These are phyloP conservation scores for Coniochaeta ligniaria DNA, from an alignment of 2,329 filamentous ascomycete genomes.

Conservation along the genomic window DNA sequence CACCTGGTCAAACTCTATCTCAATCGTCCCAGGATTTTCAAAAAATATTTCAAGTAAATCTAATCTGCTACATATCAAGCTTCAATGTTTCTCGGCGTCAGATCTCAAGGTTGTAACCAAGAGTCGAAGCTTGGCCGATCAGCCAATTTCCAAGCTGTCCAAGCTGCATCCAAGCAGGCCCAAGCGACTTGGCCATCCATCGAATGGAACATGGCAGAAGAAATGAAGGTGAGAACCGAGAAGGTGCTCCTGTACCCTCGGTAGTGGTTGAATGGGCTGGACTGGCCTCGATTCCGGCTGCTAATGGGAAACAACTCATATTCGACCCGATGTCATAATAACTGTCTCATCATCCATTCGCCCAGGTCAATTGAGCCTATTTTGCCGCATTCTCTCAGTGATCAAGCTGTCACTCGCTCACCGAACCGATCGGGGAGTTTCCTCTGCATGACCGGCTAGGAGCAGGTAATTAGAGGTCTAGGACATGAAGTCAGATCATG, in stretches of 20 bases:
- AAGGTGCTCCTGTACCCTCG: not conserved
- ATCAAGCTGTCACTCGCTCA: not conserved
- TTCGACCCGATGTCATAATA: not conserved
- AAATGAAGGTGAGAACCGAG: not conserved
- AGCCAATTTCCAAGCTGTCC: not conserved
- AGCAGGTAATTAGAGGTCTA: not conserved
- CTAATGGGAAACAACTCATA: not conserved
- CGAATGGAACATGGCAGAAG: not conserved
- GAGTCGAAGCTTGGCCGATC: not conserved
- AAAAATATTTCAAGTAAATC: too few species aligned
- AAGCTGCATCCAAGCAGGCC: not conserved
- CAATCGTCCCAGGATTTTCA: not conserved
- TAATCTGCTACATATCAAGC: not conserved
- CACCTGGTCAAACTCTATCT: not conserved
- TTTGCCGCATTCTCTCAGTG: not conserved
- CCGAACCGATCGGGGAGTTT: not conserved
- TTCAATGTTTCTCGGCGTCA: too few species aligned
- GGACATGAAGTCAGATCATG: not conserved
- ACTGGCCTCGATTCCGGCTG: not conserved
- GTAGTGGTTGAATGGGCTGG: not conserved
- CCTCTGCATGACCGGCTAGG: not conserved
- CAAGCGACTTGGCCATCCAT: not conserved
- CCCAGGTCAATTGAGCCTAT: not conserved
- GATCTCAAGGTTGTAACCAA: too few species aligned
- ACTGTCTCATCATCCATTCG: not conserved